Percentiles rank a stretch among this genome's conserved stretches.
Conservation (phyloP, 108 stramenopile genomes). For the Nitzschia sp. region DNA sequence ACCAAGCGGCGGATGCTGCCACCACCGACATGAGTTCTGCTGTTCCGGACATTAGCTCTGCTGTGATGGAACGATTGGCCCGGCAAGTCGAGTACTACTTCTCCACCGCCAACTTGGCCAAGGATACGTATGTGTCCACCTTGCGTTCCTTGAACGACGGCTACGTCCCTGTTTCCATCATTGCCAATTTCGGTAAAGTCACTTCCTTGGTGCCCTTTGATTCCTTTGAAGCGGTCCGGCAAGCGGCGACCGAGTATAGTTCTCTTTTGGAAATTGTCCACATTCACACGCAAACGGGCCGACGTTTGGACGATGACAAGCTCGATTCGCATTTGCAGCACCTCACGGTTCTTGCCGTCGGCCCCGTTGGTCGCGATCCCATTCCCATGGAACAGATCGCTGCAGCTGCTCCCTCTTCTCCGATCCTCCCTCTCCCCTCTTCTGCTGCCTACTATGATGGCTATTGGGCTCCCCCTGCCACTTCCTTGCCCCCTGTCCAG, state of each 20-base stretch:
- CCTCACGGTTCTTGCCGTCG: conserved; percentile 31
- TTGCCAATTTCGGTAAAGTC: conserved; percentile 62
- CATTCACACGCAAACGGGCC: conserved; percentile 38
- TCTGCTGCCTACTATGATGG: background rate
- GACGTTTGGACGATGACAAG: conserved; percentile 18
- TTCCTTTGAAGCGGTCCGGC: conserved; percentile 19
- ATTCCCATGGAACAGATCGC: conserved; percentile 17
- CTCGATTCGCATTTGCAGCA: background rate
- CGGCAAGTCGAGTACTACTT: conserved; percentile 62
- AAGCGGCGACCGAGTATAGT: conserved; percentile 39
- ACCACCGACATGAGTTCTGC: too few species aligned
- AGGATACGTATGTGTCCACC: conserved; percentile 54
- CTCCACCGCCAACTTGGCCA: conserved; percentile 44
- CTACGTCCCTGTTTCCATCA: conserved; percentile 55
- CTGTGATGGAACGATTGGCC: conserved; percentile 25
- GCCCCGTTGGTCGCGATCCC: conserved; percentile 30
- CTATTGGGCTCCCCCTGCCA: background rate
- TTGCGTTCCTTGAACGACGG: conserved; percentile 49
- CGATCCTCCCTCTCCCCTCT: background rate
- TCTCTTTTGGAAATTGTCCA: conserved; percentile 44
- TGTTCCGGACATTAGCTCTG: conserved; percentile 12
- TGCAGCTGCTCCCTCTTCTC: background rate
- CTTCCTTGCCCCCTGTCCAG: conserved; percentile 13
- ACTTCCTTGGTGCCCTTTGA: conserved; percentile 32
- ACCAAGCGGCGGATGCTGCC: background rate